Conservation (phyloP, 2,329 filamentous ascomycete species). For the Colletotrichum tamarilloi region DNA sequence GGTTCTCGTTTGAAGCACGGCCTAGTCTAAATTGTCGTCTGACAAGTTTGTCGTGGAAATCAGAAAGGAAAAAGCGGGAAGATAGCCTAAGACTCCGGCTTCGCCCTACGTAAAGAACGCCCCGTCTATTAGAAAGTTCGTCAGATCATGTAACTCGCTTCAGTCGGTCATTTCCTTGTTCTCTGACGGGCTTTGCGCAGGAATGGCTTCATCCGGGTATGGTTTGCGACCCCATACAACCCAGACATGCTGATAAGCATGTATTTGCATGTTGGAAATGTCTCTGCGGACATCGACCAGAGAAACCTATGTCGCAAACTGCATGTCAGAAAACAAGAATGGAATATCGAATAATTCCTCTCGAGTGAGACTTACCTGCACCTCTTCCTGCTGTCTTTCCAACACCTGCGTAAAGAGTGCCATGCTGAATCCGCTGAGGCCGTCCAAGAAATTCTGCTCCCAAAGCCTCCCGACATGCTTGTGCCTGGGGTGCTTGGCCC, state of each 20-base stretch:
- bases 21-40: neutral
- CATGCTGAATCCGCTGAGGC: constrained; percentile 58
- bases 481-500: constrained; percentile 59
- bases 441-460: constrained; percentile 55
- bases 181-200: neutral
- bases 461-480: constrained; percentile 58
- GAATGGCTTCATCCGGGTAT: constrained; percentile 44
- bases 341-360: no score
- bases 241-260: constrained; percentile 61
- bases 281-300: constrained; percentile 62
- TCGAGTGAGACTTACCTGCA: constrained; percentile 52
- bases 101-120: neutral
- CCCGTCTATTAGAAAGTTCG: neutral
- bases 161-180: neutral
- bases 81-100: neutral
- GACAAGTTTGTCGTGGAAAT: neutral
- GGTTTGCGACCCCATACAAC: constrained; percentile 65
- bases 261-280: constrained; percentile 57
- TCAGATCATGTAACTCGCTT: constrained; percentile 3
- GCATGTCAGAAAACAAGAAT: no score
- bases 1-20: no score
- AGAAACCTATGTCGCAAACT: constrained; percentile 48
- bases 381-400: constrained; percentile 55
- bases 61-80: neutral
- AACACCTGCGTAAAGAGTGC: constrained; percentile 53